Percentiles rank a stretch among this genome's conserved stretches.
phyloP scores from a whole-genome alignment of 2,329 filamentous ascomycete genomes.

The Diaporthe australafricana region DNA sequence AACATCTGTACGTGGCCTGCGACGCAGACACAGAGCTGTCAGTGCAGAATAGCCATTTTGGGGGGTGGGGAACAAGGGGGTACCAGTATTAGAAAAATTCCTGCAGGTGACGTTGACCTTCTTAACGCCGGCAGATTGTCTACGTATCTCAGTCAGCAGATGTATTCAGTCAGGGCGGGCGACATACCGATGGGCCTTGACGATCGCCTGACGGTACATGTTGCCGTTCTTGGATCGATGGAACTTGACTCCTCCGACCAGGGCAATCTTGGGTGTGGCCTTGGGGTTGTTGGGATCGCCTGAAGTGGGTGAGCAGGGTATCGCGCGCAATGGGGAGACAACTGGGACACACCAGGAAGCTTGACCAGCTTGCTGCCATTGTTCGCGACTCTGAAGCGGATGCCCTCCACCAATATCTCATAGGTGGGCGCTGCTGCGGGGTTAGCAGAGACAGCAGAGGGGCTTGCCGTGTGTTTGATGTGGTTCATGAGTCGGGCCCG shows the following conservation, averaged over 20 bases:
- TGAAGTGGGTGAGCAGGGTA: slow-evolving; percentile 51
- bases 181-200: slow-evolving; percentile 81
- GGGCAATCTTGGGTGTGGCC: slow-evolving; percentile 79
- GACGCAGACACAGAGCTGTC: slow-evolving; percentile 1
- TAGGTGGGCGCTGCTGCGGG: slow-evolving; percentile 55
- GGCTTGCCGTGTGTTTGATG: slow-evolving; percentile 51
- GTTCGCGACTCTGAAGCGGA: slow-evolving; percentile 78
- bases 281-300: slow-evolving; percentile 70
- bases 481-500: slow-evolving; percentile 67
- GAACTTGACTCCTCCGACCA: slow-evolving; percentile 83
- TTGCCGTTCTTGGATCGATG: slow-evolving; percentile 90
- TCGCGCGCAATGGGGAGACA: neutral
- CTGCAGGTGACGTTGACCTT: slow-evolving; percentile 82
- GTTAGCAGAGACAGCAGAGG: slow-evolving; percentile 43
- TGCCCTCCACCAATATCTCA: slow-evolving; percentile 76
- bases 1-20: neutral
- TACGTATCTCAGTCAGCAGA: slow-evolving; percentile 55
- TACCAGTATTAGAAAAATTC: slow-evolving; percentile 77
- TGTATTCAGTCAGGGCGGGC: slow-evolving; percentile 39
- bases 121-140: slow-evolving; percentile 66
- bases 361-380: slow-evolving; percentile 87
- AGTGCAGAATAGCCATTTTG: neutral
- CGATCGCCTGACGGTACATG: slow-evolving; percentile 80
- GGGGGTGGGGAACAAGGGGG: slow-evolving; percentile 51
- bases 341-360: slow-evolving; percentile 66